Percentiles rank a stretch among this genome's conserved stretches.
phyloP scores from a whole-genome alignment of 202 grass and related monocot genomes.

The Panicum virgatum region DNA sequence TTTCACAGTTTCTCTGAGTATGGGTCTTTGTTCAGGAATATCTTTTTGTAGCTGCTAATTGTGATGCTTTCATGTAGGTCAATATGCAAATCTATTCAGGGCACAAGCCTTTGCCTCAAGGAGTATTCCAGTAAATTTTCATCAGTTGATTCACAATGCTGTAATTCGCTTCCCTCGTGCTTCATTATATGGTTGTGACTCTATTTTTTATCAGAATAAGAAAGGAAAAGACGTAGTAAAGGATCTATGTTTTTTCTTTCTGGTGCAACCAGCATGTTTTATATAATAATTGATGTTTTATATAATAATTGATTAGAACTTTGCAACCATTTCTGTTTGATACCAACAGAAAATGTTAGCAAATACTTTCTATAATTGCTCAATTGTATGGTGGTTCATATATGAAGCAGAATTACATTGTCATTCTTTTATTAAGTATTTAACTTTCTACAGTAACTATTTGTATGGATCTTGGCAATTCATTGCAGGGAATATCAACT shows the following conservation, averaged over 20 bases:
- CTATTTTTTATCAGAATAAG: neutral
- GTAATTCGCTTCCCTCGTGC: constrained; percentile 30
- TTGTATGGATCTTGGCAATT: neutral
- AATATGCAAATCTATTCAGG: constrained; percentile 29
- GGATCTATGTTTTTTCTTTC: neutral
- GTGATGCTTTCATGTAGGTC: constrained; percentile 33
- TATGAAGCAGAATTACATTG: neutral
- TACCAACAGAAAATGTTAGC: neutral
- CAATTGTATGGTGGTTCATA: neutral
- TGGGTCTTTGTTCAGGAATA: neutral
- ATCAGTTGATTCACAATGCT: constrained; percentile 49
- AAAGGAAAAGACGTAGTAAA: neutral
- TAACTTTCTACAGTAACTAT: neutral
- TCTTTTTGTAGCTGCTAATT: neutral
- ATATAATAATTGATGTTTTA: neutral
- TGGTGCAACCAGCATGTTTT: neutral
- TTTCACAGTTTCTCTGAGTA: neutral
- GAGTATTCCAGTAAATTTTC: constrained; percentile 22
- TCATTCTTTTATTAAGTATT: neutral
- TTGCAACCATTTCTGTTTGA: neutral
- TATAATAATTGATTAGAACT: neutral
- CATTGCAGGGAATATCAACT: constrained; percentile 68
- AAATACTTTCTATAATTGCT: neutral
- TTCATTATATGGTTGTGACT: neutral
- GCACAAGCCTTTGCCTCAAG: constrained; percentile 26